A percentile compares a stretch with the other conserved stretches of the same genome.
These are phyloP conservation scores for Naumovozyma baii DNA, from an alignment of 805 yeast genomes.

Conservation along the genomic window DNA sequence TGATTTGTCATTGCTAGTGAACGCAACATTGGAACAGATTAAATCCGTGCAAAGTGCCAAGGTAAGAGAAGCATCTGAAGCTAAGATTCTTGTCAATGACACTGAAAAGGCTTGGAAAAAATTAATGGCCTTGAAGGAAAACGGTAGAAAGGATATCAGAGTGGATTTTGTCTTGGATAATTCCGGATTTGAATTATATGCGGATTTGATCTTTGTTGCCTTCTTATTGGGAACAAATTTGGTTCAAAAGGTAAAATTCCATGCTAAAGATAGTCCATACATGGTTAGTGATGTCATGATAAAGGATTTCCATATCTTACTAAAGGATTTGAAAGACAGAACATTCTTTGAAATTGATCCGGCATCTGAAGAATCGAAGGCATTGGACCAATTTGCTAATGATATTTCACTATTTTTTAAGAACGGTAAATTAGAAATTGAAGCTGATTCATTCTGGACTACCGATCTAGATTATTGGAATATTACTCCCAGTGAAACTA, in stretches of 20 bases:
- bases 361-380: conserved; percentile 26
- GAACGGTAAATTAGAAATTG: conserved; percentile 40
- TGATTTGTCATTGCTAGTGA: conserved; percentile 81
- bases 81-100: conserved; percentile 71
- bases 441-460: conserved; percentile 81
- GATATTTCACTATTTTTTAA: conserved; percentile 36
- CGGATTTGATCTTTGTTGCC: conserved; percentile 62
- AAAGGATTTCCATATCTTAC: conserved; percentile 56
- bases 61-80: conserved; percentile 71
- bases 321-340: conserved; percentile 46
- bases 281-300: conserved; percentile 94
- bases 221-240: conserved; percentile 65
- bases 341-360: conserved; percentile 35
- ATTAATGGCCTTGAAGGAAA: conserved; percentile 21
- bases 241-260: conserved; percentile 57
- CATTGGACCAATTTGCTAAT: conserved; percentile 40
- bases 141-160: conserved; percentile 30
- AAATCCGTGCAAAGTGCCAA: conserved; percentile 86
- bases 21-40: conserved; percentile 82
- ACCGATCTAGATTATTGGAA: conserved; percentile 66
- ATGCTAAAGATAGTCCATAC: conserved; percentile 90
- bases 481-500: conserved; percentile 41
- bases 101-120: conserved; percentile 56
- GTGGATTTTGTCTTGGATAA: conserved; percentile 84
- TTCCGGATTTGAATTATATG: conserved; percentile 89